Evolutionary conservation across 805 yeast genomes (phyloP).

Genomic region (Maudiozyma turicensis): DNA sequence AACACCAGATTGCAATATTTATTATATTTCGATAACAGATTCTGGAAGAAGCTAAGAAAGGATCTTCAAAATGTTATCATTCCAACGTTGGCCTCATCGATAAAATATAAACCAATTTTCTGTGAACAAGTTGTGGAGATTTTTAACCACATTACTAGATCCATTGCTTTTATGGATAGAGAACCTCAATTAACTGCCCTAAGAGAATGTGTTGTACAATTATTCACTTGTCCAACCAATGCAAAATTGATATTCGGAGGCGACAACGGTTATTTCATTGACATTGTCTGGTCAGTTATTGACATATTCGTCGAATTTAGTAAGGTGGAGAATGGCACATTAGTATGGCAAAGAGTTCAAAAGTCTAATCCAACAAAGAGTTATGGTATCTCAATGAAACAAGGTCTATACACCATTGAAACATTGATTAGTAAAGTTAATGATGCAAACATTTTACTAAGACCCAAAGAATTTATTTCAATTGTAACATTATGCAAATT

Average conservation of each 20-base stretch:
- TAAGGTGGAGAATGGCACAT: slow-evolving; percentile 28
- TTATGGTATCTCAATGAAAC: slow-evolving; percentile 27
- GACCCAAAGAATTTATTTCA: slow-evolving; percentile 32
- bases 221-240: slow-evolving; percentile 82
- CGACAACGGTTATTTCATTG: slow-evolving; percentile 30
- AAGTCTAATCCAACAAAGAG: slow-evolving; percentile 28
- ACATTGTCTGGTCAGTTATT: slow-evolving; percentile 39
- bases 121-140: slow-evolving; percentile 46
- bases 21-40: slow-evolving; percentile 49
- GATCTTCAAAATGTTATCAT: slow-evolving; percentile 39
- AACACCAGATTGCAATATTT: slow-evolving; percentile 49
- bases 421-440: slow-evolving; percentile 29
- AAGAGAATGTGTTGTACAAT: slow-evolving; percentile 67
- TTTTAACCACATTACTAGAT: slow-evolving; percentile 40
- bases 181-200: slow-evolving; percentile 80
- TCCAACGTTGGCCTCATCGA: slow-evolving; percentile 46
- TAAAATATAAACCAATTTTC: slow-evolving; percentile 38
- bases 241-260: slow-evolving; percentile 40
- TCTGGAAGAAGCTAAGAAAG: slow-evolving; percentile 42
- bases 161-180: slow-evolving; percentile 56
- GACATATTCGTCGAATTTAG: slow-evolving; percentile 37
- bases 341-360: slow-evolving; percentile 29
- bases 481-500: slow-evolving; percentile 39
- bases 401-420: slow-evolving; percentile 29
- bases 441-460: slow-evolving; percentile 26